A percentile compares a stretch with the other conserved stretches of the same genome.
Evolutionary conservation across 306 rosid genomes (phyloP).

Genomic region (Prinsepia uniflora): DNA sequence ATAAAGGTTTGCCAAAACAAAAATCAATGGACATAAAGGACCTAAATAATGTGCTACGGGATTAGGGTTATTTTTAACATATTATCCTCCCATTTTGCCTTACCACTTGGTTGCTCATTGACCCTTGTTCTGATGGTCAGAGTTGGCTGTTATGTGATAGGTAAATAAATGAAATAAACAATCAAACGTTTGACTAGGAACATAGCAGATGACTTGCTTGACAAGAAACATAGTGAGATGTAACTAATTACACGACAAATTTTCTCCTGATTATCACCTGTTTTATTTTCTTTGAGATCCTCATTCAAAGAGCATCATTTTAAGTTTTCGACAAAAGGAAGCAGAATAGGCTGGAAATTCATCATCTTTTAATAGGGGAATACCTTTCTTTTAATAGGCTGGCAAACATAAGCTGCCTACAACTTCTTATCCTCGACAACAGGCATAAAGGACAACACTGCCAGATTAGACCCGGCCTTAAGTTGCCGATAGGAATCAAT

Average conservation of each 20-base stretch:
- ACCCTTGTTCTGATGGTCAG: background rate
- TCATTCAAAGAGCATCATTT: background rate
- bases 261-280: background rate
- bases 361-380: background rate
- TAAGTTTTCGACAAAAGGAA: background rate
- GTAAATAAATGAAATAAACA: background rate
- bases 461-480: background rate
- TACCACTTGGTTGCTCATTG: background rate
- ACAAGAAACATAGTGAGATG: too few species aligned
- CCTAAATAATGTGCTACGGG: too few species aligned
- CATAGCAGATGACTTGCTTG: background rate
- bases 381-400: background rate
- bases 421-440: background rate
- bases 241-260: too few species aligned
- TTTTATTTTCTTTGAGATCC: background rate
- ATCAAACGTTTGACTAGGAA: background rate
- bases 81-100: background rate
- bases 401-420: background rate
- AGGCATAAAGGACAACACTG: background rate
- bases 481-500: constrained; percentile 26
- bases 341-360: background rate
- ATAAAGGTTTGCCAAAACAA: too few species aligned
- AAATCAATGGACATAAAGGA: too few species aligned
- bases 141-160: background rate
- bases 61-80: background rate